Evolutionary conservation across 2,329 filamentous ascomycete species (phyloP).

Genomic region (Penicillium fuscoglaucum): DNA sequence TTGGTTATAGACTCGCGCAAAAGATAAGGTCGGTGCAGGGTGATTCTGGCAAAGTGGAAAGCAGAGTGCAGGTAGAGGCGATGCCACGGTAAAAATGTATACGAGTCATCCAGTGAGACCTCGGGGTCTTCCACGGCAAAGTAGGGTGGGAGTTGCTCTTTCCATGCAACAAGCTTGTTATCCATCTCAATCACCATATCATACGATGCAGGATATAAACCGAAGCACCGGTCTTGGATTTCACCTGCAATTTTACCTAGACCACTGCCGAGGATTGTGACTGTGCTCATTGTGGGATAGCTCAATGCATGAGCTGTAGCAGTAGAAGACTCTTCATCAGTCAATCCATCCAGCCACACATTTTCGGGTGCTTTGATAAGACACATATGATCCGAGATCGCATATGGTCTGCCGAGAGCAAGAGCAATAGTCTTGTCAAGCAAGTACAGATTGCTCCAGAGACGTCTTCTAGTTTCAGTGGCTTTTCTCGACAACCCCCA

Average conservation of each 20-base stretch:
- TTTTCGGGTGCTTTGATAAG: slow-evolving; percentile 42
- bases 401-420: slow-evolving; percentile 44
- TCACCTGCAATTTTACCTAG: slow-evolving; percentile 41
- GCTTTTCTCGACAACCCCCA: slow-evolving; percentile 41
- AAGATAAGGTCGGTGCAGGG: slow-evolving; percentile 43
- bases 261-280: slow-evolving; percentile 34
- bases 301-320: slow-evolving; percentile 27
- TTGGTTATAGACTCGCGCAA: slow-evolving; percentile 45
- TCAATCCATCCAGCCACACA: slow-evolving; percentile 41
- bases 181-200: slow-evolving; percentile 41
- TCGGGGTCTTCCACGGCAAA: slow-evolving; percentile 39
- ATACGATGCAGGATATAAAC: slow-evolving; percentile 39
- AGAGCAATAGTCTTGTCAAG: slow-evolving; percentile 45
- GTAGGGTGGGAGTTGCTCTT: slow-evolving; percentile 35
- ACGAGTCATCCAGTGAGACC: slow-evolving; percentile 29
- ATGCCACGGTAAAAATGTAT: slow-evolving; percentile 40
- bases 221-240: slow-evolving; percentile 45
- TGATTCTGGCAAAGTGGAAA: slow-evolving; percentile 45
- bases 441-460: slow-evolving; percentile 45
- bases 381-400: slow-evolving; percentile 43
- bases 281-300: slow-evolving; percentile 38
- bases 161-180: slow-evolving; percentile 36
- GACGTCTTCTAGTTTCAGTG: slow-evolving; percentile 40
- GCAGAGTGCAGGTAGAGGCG: slow-evolving; percentile 42
- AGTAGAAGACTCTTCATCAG: slow-evolving; percentile 31